Conservation (phyloP, 164 flowering plant genomes). For the Sedum album region DNA sequence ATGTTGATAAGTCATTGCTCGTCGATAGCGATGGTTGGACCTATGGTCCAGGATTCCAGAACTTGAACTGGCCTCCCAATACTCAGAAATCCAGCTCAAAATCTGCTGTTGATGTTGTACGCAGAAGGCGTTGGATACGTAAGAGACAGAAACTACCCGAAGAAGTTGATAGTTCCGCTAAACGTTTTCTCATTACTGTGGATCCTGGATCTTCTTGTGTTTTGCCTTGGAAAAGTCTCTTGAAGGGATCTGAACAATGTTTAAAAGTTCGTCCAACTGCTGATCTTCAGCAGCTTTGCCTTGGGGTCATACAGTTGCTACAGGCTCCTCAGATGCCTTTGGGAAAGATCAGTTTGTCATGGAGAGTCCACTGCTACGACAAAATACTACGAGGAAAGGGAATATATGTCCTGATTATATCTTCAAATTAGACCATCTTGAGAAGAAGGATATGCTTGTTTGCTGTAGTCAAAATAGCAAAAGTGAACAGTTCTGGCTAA, state of each 20-base stretch:
- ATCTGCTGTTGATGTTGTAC: slow-evolving; percentile 45
- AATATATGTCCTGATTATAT: slow-evolving; percentile 25
- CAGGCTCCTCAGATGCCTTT: slow-evolving; percentile 30
- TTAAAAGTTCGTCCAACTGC: slow-evolving; percentile 70
- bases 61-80: slow-evolving; percentile 58
- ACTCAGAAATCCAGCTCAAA: slow-evolving; percentile 38
- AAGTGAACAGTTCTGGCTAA: slow-evolving; percentile 65
- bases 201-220: slow-evolving; percentile 60
- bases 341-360: slow-evolving; percentile 43
- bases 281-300: slow-evolving; percentile 36
- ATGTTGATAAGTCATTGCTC: slow-evolving; percentile 43
- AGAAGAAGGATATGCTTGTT: slow-evolving; percentile 81
- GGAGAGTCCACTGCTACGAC: slow-evolving; percentile 45
- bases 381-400: slow-evolving; percentile 36
- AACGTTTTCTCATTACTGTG: slow-evolving; percentile 26
- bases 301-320: slow-evolving; percentile 58
- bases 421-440: slow-evolving; percentile 66
- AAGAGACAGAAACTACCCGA: slow-evolving; percentile 34
- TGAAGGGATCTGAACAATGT: slow-evolving; percentile 47
- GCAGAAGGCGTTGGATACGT: slow-evolving; percentile 71
- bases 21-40: slow-evolving; percentile 82
- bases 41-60: slow-evolving; percentile 58
- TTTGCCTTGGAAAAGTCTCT: slow-evolving; percentile 80
- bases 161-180: slow-evolving; percentile 9
- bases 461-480: slow-evolving; percentile 37